Evolutionary conservation across 2,329 filamentous ascomycete species (phyloP).

Genomic region (Lachnellula hyalina): DNA sequence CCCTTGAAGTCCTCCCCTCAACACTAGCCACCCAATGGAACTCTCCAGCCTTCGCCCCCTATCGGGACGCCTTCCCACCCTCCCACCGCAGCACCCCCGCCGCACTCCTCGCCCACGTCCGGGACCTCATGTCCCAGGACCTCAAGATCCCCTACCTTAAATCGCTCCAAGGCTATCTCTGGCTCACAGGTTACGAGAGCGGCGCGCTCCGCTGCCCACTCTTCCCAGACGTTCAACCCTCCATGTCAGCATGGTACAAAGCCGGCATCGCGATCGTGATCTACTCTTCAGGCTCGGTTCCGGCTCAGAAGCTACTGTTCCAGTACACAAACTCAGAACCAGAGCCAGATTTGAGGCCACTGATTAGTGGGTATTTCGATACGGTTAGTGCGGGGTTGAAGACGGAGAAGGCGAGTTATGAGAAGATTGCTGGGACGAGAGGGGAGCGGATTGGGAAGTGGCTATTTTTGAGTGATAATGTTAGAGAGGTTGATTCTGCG

Average conservation of each 20-base stretch:
- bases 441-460: conserved; percentile 46
- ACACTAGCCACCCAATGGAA: conserved; percentile 65
- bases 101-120: conserved; percentile 60
- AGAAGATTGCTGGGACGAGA: conserved; percentile 31
- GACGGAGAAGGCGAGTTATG: conserved; percentile 61
- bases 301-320: conserved; percentile 77
- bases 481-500: conserved; percentile 62
- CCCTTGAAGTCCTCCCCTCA: conserved; percentile 58
- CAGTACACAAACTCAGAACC: conserved; percentile 51
- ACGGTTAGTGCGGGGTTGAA: conserved; percentile 77
- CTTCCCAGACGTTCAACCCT: conserved; percentile 67
- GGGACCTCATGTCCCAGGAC: conserved; percentile 65
- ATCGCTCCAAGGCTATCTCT: conserved; percentile 73
- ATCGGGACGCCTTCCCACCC: conserved; percentile 65
- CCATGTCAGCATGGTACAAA: conserved; percentile 54
- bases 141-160: conserved; percentile 75
- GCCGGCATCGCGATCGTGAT: conserved; percentile 58
- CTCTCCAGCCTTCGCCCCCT: conserved; percentile 55
- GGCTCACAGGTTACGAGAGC: conserved; percentile 66
- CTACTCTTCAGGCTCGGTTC: conserved; percentile 76
- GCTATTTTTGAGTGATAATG: conserved; percentile 79
- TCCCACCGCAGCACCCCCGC: conserved; percentile 54
- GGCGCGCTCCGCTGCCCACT: conserved; percentile 67
- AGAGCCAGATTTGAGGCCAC: conserved; percentile 49
- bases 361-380: conserved; percentile 68